phyloP scores from a whole-genome alignment of 768 basidiomycete genomes.

The Tulasnella sp. region DNA sequence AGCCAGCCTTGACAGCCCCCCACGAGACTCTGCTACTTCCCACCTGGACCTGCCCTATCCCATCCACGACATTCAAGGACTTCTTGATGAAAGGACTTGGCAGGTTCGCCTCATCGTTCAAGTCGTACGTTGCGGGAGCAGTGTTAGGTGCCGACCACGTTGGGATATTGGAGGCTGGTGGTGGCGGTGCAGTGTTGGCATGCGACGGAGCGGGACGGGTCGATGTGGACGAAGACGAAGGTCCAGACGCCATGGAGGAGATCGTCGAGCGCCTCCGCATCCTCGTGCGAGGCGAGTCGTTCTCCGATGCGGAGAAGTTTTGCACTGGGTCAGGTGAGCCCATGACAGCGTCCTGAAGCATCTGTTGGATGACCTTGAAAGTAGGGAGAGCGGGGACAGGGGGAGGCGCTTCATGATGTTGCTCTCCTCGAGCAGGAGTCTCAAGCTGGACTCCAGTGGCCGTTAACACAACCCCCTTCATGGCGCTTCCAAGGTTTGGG shows the following conservation, averaged over 20 bases:
- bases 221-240: not conserved
- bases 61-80: constrained; percentile 23
- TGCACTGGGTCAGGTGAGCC: constrained; percentile 6
- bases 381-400: constrained; percentile 4
- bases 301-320: not conserved
- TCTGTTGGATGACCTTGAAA: no score
- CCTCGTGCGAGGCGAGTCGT: not conserved
- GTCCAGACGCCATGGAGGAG: not conserved
- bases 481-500: constrained; percentile 28
- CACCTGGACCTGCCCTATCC: not conserved
- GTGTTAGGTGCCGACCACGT: constrained; percentile 5
- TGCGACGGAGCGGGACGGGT: not conserved
- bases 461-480: constrained; percentile 61
- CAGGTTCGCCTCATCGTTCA: constrained; percentile 70
- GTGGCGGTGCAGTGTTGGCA: not conserved
- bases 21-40: constrained; percentile 17
- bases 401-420: not conserved
- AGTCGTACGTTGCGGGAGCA: constrained; percentile 44
- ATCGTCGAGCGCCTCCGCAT: constrained; percentile 8
- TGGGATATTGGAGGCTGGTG: not conserved
- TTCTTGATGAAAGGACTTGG: constrained; percentile 70
- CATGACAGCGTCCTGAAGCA: not conserved
- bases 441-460: constrained; percentile 61
- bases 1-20: constrained; percentile 16
- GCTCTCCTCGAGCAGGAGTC: constrained; percentile 40